These are phyloP conservation scores for Apium graveolens DNA, from an alignment of 129 eudicot species.

Conservation along the genomic window DNA sequence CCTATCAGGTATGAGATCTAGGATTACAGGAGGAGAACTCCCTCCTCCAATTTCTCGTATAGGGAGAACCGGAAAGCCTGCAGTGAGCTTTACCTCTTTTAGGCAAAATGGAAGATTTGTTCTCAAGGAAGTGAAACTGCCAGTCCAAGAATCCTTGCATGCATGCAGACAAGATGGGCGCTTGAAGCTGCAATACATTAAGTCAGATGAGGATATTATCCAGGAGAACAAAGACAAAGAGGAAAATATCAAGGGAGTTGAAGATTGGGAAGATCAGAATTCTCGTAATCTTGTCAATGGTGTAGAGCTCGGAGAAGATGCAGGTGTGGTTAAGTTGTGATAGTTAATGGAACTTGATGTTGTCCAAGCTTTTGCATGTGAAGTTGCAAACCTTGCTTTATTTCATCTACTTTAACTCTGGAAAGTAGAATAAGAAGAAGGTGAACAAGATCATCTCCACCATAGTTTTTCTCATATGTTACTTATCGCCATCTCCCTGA, in stretches of 20 bases:
- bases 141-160: slow-evolving; percentile 52
- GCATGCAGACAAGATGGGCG: slow-evolving; percentile 77
- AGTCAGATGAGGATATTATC: slow-evolving; percentile 46
- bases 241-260: slow-evolving; percentile 11
- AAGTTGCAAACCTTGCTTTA: slow-evolving; percentile 11
- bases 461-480: not conserved
- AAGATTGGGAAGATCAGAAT: slow-evolving; percentile 2
- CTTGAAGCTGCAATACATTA: slow-evolving; percentile 44
- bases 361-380: not conserved
- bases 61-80: slow-evolving; percentile 55
- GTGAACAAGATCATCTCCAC: not conserved
- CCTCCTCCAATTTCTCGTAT: slow-evolving; percentile 89
- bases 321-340: slow-evolving; percentile 13
- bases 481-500: not conserved
- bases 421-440: slow-evolving; percentile 7
- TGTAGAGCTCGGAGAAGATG: slow-evolving; percentile 13
- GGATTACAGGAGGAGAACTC: slow-evolving; percentile 33
- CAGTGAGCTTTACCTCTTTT: slow-evolving; percentile 49
- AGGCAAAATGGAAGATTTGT: slow-evolving; percentile 61
- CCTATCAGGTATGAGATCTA: slow-evolving; percentile 27
- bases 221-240: slow-evolving; percentile 26
- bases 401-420: not conserved
- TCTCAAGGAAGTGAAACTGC: slow-evolving; percentile 54
- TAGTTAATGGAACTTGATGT: slow-evolving; percentile 6
- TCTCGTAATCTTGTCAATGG: not conserved